Base-by-base conservation (phyloP, 1,284 basidiomycete species). In the Ganoderma lingzhi region DNA sequence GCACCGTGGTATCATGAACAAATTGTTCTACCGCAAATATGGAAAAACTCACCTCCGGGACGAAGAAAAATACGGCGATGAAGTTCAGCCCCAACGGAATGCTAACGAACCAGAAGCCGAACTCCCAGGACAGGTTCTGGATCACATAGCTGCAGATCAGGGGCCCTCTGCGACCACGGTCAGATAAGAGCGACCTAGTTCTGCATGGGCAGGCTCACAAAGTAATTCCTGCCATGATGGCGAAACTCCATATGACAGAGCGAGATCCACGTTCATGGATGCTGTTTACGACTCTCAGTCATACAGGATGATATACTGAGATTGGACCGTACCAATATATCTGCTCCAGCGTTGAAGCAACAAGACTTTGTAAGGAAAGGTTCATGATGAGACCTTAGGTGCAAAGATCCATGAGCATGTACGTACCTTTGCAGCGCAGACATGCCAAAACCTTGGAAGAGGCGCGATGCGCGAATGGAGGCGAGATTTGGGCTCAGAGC, bases 401-500 rank as follows among this genome's bases (percentile, higher is more conserved):
- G 3, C 23, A 10, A 23, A 23, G 23, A 23, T 23, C 23, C 23
- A 23, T 23, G 23, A 23, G 23, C 23, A 23, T 1, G 3, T 17
- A 60, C 64, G 6, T 62, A 82, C 83, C 81, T 82, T 76, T 84
- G 83, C 51, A 83, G 70, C 4, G 83, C 80, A 5, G 84, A 83
- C 84, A 84, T 84, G 23, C 82, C 83, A 70, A 84, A 81, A 0
- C 84, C 84, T 76, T 85, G 84, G 71, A 85, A 84, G 5, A 82
- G 78, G 12, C 84, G 78, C 8, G 84, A 82, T 0, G 81, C 84
- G 19, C 79, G 77, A 42, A 85, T 84, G 2, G 83, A 84, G 0
- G 79, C 72, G 41, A 85, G 74, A 59, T 78, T 81, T 6, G 83
- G 82, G 70, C 83, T 81, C 28, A 80, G 76, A 6, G 83, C 84